Base-by-base conservation (phyloP, 1,284 basidiomycete genomes). In the Heterobasidion annosum region DNA sequence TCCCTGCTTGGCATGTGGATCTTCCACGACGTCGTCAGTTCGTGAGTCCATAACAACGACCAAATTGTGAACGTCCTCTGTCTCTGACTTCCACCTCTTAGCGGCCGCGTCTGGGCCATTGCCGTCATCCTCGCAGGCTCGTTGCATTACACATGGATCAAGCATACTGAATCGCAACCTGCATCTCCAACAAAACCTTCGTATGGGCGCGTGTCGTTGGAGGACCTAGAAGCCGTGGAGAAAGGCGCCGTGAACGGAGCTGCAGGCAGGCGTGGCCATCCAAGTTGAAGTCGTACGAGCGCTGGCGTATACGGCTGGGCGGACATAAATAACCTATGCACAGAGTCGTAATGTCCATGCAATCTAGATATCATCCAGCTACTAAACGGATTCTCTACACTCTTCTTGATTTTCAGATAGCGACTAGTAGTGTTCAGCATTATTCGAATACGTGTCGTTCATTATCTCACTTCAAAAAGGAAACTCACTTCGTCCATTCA, bases 131-230 rank as follows among this genome's bases (percentile, higher is more conserved):
- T 93, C 15, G 63, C 73, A 25, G 92, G 92, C 15, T 93, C 91
- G 0, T 70, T 91, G 42, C 85, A 83, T 67, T 94, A 93, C 70
- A 93, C 91, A 8, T 93, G 88, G 87, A 76, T 88, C 53, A 92
- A 92, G 67, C 83, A 91, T 64, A 62, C 75, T 59, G 88, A 91
- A 67, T 76, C 79, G 8, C 74, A 74, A 49, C 44, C 53, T 34
- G 49, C 59, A 9, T 9, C 49, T n/a, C 49, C 18, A 34, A 32
- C 51, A 33, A 56, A 52, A 37, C 19, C 54, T 19, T 52, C 55
- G 51, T 81, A 81, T 57, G 75, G 76, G 56, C 73, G 70, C 40
- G 71, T 78, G 5, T 65, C 76, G n/a, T 65, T 79, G 56, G 75
- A 80, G 57, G 73, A 78, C 42, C 63, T 78, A 48, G 80, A 81